Conservation (phyloP, 2,329 filamentous ascomycete genomes). For the Apiospora marii region DNA sequence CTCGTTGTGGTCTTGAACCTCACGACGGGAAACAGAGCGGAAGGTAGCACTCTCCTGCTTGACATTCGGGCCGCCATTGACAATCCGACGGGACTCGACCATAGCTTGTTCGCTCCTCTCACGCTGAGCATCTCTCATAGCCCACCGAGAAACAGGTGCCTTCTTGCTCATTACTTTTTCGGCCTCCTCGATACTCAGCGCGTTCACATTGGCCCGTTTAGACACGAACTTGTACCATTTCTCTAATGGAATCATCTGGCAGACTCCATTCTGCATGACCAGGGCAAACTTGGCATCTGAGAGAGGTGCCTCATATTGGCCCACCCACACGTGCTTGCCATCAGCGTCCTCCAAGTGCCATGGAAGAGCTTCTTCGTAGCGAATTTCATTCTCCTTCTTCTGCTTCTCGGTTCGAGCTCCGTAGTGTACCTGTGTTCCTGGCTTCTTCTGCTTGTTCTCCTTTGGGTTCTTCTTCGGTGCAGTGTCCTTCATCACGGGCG, state of each 20-base stretch:
- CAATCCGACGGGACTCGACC: slow-evolving; percentile 67
- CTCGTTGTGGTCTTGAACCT: slow-evolving; percentile 75
- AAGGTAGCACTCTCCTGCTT: slow-evolving; percentile 75
- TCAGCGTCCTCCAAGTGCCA: slow-evolving; percentile 98
- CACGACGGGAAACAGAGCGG: slow-evolving; percentile 65
- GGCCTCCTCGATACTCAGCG: slow-evolving; percentile 82
- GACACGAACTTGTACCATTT: slow-evolving; percentile 92
- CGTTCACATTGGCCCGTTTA: slow-evolving; percentile 77
- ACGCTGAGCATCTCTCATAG: slow-evolving; percentile 66
- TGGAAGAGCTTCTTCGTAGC: slow-evolving; percentile 93
- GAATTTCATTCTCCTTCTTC: slow-evolving; percentile 75
- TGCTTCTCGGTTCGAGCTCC: slow-evolving; percentile 81
- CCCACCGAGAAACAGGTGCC: slow-evolving; percentile 79
- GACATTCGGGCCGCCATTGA: slow-evolving; percentile 64
- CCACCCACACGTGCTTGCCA: slow-evolving; percentile 93
- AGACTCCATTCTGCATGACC: slow-evolving; percentile 72
- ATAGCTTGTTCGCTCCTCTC: slow-evolving; percentile 65
- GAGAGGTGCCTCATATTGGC: slow-evolving; percentile 86
- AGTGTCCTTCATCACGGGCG: slow-evolving; percentile 74
- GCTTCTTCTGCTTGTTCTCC: slow-evolving; percentile 78
- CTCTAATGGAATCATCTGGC: slow-evolving; percentile 89
- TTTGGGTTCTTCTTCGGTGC: slow-evolving; percentile 52
- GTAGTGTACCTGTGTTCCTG: slow-evolving; percentile 79
- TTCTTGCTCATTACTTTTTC: slow-evolving; percentile 85
- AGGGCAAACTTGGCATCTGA: slow-evolving; percentile 87